These are phyloP conservation scores for Meyerozyma guilliermondii DNA, from an alignment of 1,139 yeast genomes.

Conservation along the genomic window DNA sequence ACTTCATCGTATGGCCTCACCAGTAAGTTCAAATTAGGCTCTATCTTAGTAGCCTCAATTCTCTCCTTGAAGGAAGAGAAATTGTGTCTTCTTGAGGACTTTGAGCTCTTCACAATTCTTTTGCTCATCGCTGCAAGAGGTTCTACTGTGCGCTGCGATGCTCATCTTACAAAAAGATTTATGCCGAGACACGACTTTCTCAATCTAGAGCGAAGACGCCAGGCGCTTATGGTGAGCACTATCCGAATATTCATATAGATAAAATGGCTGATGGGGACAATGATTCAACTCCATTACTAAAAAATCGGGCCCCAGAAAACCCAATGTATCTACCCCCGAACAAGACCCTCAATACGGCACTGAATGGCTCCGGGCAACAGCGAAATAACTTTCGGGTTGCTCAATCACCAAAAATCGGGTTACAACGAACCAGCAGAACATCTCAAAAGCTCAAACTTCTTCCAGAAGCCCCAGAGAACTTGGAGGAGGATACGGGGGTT, in stretches of 20 bases:
- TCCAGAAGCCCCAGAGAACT: constrained; percentile 67
- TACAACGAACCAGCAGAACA: constrained; percentile 84
- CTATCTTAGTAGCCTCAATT: constrained; percentile 78
- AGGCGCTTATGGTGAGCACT: too few relatives aligned
- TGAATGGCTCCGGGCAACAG: constrained; percentile 15
- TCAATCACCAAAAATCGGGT: constrained; percentile 53
- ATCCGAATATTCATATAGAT: too few relatives aligned
- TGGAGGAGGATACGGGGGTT: constrained; percentile 18
- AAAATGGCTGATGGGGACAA: not conserved
- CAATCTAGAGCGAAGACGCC: too few relatives aligned
- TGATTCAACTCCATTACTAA: not conserved
- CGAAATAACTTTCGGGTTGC: constrained; percentile 20
- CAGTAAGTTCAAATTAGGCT: constrained; percentile 64
- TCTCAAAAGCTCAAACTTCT: constrained; percentile 80
- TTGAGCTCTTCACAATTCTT: constrained; percentile 37
- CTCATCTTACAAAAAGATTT: constrained; percentile 1
- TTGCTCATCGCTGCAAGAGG: not conserved
- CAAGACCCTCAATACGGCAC: constrained; percentile 1
- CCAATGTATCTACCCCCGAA: constrained; percentile 6
- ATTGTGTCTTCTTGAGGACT: constrained; percentile 55
- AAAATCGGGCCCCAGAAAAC: constrained; percentile 26
- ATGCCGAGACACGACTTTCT: not conserved
- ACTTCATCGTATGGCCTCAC: constrained; percentile 66
- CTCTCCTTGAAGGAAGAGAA: constrained; percentile 78
- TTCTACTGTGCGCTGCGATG: not conserved